phyloP scores from a whole-genome alignment of 2,329 filamentous ascomycete species.

The Cadophora sp. region DNA sequence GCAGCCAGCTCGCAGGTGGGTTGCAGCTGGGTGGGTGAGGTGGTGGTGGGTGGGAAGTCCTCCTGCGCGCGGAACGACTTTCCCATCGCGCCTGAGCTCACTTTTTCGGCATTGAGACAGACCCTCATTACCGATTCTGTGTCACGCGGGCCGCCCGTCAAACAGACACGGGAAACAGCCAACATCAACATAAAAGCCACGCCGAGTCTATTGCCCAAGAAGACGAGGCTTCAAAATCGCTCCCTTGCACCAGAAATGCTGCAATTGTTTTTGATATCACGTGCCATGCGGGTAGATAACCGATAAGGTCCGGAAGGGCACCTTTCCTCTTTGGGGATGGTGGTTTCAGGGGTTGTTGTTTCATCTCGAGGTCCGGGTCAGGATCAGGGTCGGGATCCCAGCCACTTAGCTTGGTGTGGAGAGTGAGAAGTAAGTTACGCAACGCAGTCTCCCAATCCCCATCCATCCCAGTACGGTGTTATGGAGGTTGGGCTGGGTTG shows the following conservation, averaged over 20 bases:
- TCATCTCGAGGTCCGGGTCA: background rate
- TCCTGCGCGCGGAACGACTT: constrained; percentile 7
- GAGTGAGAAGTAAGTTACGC: background rate
- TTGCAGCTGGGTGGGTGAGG: constrained; percentile 2
- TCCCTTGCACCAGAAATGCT: background rate
- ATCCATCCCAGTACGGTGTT: background rate
- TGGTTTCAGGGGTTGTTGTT: constrained; percentile 4
- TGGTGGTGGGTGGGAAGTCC: constrained; percentile 1
- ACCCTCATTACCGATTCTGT: background rate
- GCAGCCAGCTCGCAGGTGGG: constrained; percentile 5
- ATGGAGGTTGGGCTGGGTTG: background rate
- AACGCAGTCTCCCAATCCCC: no score
- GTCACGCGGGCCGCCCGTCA: constrained; percentile 16
- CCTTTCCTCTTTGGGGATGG: background rate
- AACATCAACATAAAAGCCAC: background rate
- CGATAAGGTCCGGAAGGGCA: background rate
- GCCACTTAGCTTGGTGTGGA: background rate
- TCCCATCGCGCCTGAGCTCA: constrained; percentile 4
- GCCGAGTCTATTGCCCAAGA: background rate
- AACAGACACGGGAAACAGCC: constrained; percentile 1
- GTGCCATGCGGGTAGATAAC: constrained; percentile 14
- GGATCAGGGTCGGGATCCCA: background rate
- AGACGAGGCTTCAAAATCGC: background rate
- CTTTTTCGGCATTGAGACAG: constrained; percentile 5
- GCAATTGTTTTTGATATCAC: constrained; percentile 18